Evolutionary conservation across 106 monocot species (phyloP).

Genomic region (Acorus calamus): DNA sequence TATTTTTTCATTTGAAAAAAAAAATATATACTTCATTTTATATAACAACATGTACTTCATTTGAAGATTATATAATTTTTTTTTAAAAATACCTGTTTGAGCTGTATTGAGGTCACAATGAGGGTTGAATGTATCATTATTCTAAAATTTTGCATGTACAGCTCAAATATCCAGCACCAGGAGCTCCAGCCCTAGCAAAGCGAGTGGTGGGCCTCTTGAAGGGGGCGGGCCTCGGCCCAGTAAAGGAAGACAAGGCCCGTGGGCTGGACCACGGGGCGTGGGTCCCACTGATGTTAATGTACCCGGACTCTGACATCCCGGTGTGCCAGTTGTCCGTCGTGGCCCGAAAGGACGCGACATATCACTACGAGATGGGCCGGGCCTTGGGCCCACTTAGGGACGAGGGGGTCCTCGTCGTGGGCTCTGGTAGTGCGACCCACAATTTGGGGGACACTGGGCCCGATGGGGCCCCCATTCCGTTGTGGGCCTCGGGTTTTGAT

Average conservation of each 20-base stretch:
- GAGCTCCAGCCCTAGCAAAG: background rate
- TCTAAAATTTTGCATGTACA: too few species aligned
- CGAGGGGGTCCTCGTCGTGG: background rate
- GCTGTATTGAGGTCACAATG: too few species aligned
- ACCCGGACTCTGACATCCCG: background rate
- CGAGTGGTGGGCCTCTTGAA: background rate
- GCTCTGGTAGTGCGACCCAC: background rate
- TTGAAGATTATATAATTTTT: too few species aligned
- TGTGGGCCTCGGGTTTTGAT: slow-evolving; percentile 62
- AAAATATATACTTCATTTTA: too few species aligned
- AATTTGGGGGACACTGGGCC: background rate
- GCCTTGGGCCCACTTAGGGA: background rate
- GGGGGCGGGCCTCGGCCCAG: background rate
- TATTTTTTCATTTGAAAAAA: too few species aligned
- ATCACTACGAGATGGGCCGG: background rate
- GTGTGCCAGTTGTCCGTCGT: background rate
- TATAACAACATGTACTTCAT: too few species aligned
- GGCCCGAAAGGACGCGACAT: background rate
- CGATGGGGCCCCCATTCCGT: slow-evolving; percentile 7
- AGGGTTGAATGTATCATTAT: too few species aligned
- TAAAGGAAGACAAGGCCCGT: background rate
- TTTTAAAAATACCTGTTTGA: too few species aligned
- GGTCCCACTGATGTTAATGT: background rate
- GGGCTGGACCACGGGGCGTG: slow-evolving; percentile 4
- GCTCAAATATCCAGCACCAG: background rate